A percentile compares a stretch with the other conserved stretches of the same genome.
These are phyloP conservation scores for Nidula microcarpa DNA, from an alignment of 768 basidiomycete species.

Conservation along the genomic window DNA sequence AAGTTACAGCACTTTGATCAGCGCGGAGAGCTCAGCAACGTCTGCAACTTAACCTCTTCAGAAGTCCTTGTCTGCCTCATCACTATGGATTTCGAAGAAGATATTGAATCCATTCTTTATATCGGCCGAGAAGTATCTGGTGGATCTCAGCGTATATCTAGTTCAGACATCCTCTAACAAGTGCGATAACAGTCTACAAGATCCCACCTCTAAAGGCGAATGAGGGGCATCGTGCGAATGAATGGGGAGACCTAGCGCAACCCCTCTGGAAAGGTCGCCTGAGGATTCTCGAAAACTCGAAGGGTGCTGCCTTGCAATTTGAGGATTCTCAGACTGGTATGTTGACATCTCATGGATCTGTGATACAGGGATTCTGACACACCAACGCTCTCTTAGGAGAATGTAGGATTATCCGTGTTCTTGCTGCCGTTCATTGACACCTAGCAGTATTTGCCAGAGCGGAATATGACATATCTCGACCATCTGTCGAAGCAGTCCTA, in stretches of 20 bases:
- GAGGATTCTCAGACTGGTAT: conserved; percentile 80
- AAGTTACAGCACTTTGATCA: background rate
- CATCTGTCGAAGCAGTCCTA: conserved; percentile 91
- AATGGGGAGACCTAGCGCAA: conserved; percentile 83
- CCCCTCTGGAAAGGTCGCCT: conserved; percentile 93
- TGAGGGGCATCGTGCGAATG: conserved; percentile 87
- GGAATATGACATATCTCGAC: conserved; percentile 72
- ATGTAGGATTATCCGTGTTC: conserved; percentile 41
- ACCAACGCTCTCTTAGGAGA: conserved; percentile 43
- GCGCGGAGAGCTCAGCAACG: background rate
- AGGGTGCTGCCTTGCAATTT: conserved; percentile 66
- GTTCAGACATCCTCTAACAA: background rate
- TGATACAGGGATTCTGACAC: background rate
- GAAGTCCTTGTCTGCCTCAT: conserved; percentile 2
- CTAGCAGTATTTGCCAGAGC: conserved; percentile 80
- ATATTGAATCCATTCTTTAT: conserved; percentile 87
- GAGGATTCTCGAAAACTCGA: conserved; percentile 76
- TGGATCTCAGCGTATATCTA: conserved; percentile 22
- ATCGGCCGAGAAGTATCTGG: conserved; percentile 91
- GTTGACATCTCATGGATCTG: background rate
- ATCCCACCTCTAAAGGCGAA: conserved; percentile 84
- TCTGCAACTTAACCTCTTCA: too few relatives aligned
- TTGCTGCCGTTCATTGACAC: conserved; percentile 12
- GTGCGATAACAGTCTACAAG: conserved; percentile 68
- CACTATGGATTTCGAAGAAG: conserved; percentile 63